phyloP scores from a whole-genome alignment of 2,329 filamentous ascomycete species.

The Neonectria hederae region DNA sequence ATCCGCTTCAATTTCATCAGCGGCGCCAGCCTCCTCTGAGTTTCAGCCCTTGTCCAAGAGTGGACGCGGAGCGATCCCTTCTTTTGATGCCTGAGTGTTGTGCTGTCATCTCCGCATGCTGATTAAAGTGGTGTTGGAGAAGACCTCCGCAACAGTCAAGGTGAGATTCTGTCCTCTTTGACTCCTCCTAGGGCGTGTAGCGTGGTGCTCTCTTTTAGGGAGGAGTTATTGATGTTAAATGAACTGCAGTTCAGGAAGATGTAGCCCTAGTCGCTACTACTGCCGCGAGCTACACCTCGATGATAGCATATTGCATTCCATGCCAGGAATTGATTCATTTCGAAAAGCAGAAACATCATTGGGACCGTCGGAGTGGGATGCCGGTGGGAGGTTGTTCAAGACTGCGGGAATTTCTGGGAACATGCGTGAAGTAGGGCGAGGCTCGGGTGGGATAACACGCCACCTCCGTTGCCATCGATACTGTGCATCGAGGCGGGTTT shows the following conservation, averaged over 20 bases:
- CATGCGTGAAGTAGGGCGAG: neutral
- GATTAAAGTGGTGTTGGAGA: constrained; percentile 55
- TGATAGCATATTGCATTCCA: too few relatives aligned
- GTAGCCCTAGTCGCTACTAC: too few relatives aligned
- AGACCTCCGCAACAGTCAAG: constrained; percentile 57
- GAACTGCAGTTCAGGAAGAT: too few relatives aligned
- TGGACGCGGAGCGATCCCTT: constrained; percentile 50
- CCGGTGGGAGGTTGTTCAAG: too few relatives aligned
- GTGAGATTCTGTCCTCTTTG: constrained; percentile 50
- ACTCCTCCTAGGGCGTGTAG: constrained; percentile 27
- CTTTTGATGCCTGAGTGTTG: constrained; percentile 33
- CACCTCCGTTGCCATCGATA: constrained; percentile 36
- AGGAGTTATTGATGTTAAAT: too few relatives aligned
- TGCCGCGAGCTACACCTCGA: constrained; percentile 43
- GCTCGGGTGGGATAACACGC: constrained; percentile 18
- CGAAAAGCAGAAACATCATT: too few relatives aligned
- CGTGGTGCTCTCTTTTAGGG: too few relatives aligned
- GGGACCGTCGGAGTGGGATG: too few relatives aligned
- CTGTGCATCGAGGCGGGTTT: constrained; percentile 32
- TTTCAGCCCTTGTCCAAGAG: constrained; percentile 51
- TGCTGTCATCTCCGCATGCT: constrained; percentile 51
- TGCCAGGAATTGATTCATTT: too few relatives aligned
- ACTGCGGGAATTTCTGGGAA: constrained; percentile 33
- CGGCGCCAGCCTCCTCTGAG: constrained; percentile 47
- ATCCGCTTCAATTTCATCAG: constrained; percentile 50